Evolutionary conservation across 352 stramenopile species (phyloP).

Genomic region (Proteromonas lacertae): DNA sequence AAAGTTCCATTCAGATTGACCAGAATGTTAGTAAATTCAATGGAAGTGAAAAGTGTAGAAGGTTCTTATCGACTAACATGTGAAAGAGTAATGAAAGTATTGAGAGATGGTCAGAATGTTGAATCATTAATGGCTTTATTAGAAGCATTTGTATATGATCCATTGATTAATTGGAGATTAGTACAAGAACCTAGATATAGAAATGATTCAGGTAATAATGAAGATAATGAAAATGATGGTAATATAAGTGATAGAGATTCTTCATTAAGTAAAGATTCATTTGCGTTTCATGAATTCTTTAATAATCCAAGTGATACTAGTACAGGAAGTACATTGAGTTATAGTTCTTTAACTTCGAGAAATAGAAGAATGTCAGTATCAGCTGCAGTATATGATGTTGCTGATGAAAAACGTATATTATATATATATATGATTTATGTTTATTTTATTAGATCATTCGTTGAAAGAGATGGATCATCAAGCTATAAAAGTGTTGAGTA

Average conservation of each 20-base stretch:
- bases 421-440: no score
- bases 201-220: not conserved
- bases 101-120: slow-evolving; percentile 27
- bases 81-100: slow-evolving; percentile 16
- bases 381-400: no score
- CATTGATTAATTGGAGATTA: slow-evolving; percentile 84
- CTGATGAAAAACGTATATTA: no score
- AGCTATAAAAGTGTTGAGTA: slow-evolving; percentile 68
- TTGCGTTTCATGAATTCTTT: not conserved
- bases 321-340: no score
- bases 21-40: slow-evolving; percentile 87
- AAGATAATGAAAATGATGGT: not conserved
- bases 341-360: no score
- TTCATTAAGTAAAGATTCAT: not conserved
- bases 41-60: slow-evolving; percentile 87
- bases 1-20: slow-evolving; percentile 95
- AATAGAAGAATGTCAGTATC: no score
- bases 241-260: not conserved
- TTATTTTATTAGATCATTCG: no score
- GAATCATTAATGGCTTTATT: slow-evolving; percentile 95
- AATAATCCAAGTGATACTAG: no score
- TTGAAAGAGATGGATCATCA: no score
- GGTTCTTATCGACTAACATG: slow-evolving; percentile 88
- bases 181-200: slow-evolving; percentile 1
- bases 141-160: slow-evolving; percentile 97